Evolutionary conservation across 768 basidiomycete species (phyloP), one percentile per base, ranked within the genome.

Genomic region (Amanita pseudoporphyria): DNA sequence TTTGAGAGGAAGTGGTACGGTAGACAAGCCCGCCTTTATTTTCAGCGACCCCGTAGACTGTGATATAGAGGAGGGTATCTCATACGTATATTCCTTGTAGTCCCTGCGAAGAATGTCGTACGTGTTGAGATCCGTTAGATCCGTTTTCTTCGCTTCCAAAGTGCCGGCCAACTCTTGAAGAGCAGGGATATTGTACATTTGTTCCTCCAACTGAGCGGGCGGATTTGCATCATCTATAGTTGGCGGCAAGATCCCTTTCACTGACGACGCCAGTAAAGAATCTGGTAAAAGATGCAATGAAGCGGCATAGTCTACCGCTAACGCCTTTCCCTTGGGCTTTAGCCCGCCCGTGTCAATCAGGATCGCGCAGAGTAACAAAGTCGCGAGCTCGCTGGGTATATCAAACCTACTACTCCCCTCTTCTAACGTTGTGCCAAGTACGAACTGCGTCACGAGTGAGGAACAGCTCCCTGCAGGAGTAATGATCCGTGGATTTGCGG

Each of bases 51-150:
- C 0, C 43, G 10, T 28, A 14, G 43, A 14, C n/a, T n/a, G 41
- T 22, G 49, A 51, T 14, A 63, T 52, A 3, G 66, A 74, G 1
- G 69, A 74, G 1, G 70, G 60, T 2, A 82, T 73, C 0, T 68
- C 64, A 51, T 79, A 64, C 1, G 64, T 61, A 59, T 92, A 95
- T 55, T 95, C 82, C 63, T 99, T 98, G 72, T 93, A 99, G 66
- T 99, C 96, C n/a, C 96, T 71, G 10, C 91, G 74, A 4, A 99
- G 74, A 16, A 97, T 77, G 59, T 97, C 92, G 49, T 77, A 72
- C 0, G 80, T 78, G 6, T 67, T 69, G 14, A 97, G 72, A 53
- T 80, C 74, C 1, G 78, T 76, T 7, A 98, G 69, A 51, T 83
- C 77, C 3, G 58, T 57, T 62, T 98, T 99, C 66, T 78, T 78